Conservation (phyloP, 2,329 filamentous ascomycete species). For the Xylariaceae sp. region DNA sequence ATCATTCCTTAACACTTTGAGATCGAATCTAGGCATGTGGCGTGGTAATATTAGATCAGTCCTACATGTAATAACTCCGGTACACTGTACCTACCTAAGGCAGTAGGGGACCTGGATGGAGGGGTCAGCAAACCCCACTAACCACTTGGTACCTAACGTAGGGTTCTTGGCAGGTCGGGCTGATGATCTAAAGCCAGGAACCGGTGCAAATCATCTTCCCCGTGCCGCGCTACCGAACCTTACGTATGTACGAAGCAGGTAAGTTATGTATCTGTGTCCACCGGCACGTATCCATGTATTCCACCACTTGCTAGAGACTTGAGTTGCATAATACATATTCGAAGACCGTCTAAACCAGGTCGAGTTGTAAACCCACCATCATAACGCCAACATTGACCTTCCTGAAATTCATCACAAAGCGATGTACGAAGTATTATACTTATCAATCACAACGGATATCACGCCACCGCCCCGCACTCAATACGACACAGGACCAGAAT, state of each 20-base stretch:
- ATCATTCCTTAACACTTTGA: not conserved
- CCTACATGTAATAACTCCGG: no score
- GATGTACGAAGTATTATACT: not conserved
- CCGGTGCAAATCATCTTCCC: not conserved
- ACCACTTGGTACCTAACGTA: not conserved
- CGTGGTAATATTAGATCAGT: not conserved
- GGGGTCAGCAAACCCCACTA: not conserved
- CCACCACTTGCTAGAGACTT: no score
- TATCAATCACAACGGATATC: not conserved
- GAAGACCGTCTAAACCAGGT: no score
- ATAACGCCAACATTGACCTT: not conserved
- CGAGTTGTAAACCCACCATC: no score
- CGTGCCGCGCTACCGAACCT: not conserved
- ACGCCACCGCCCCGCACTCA: not conserved
- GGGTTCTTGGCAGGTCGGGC: not conserved
- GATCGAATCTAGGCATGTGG: not conserved
- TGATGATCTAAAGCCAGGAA: not conserved
- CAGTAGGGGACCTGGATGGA: no score
- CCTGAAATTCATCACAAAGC: not conserved
- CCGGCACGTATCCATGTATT: no score
- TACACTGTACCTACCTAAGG: no score
- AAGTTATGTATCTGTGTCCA: no score
- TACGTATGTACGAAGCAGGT: no score
- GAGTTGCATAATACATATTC: no score
- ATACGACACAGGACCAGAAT: not conserved